Base-by-base conservation (phyloP, 2,329 filamentous ascomycete genomes). In the Phyllosticta paracitricarpa region DNA sequence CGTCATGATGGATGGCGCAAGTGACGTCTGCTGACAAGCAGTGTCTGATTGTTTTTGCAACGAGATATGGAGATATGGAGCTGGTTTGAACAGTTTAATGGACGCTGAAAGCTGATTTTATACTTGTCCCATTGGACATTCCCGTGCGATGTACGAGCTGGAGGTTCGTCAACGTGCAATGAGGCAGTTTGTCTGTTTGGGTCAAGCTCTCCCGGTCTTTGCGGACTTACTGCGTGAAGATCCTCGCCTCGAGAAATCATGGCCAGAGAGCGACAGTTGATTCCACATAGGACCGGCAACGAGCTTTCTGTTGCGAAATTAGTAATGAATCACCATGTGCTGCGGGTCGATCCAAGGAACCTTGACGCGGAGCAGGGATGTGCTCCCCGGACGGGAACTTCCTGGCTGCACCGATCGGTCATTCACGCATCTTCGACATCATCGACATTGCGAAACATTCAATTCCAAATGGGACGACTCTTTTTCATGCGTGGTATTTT, bases 1-100 rank as follows among this genome's bases (percentile, higher is more conserved):
- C 14, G 73, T 54, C 74, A 76, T 76, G 55, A 51, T 68, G 59
- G 54, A n/a, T 14, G 25, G 35, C 5, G 54, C 17, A 48, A 26
- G 17, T 30, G 53, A 8, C 51, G 24, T 25, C 14, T 17, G n/a
- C n/a, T 17, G 14, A n/a, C 6, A 7, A 48, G n/a, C 6, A n/a
- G 4, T 48, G 40, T 48, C 40, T 48, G 40, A 7, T 48, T 17
- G 4, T 48, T 48, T 48, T 30, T 8, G 28, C 40, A 48, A n/a
- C 4, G 14, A n/a, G 12, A 17, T 4, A 1, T 48, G 14, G 17
- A n/a, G n/a, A 4, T n/a, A 19, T 14, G 4, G 17, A n/a, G n/a
- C 7, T 48, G 40, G 3, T 5, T 48, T 5, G 40, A 19, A 6
- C 6, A n/a, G 3, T 1, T 6, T 14, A n/a, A 48, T 48, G 17